Conservation (phyloP, 257 asterid species). For the Ocimum tenuiflorum region DNA sequence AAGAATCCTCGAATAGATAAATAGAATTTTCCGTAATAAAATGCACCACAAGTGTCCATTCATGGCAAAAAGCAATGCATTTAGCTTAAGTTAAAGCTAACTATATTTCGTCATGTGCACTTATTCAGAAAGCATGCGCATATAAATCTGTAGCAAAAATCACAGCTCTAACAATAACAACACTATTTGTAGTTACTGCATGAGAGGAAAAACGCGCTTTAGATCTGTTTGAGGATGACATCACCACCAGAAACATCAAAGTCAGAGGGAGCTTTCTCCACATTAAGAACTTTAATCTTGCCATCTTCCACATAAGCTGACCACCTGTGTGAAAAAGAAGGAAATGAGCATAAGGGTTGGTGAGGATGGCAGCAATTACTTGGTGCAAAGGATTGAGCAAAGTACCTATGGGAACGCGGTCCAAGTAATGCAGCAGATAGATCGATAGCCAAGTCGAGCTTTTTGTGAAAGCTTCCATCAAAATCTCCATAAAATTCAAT, state of each 20-base stretch:
- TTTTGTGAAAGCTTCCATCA: conserved; percentile 92
- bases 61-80: too few relatives aligned
- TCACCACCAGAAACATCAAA: conserved; percentile 87
- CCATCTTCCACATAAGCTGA: conserved; percentile 92
- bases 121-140: not conserved
- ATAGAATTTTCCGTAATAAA: too few relatives aligned
- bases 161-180: too few relatives aligned
- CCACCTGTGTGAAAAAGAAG: conserved; percentile 48
- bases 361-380: not conserved
- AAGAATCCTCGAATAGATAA: too few relatives aligned
- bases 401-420: conserved; percentile 78
- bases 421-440: conserved; percentile 84
- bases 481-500: conserved; percentile 95
- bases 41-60: too few relatives aligned
- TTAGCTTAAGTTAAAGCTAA: too few relatives aligned
- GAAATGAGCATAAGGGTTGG: not conserved
- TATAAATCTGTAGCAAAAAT: not conserved
- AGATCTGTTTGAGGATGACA: conserved; percentile 70
- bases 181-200: not conserved
- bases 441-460: conserved; percentile 66
- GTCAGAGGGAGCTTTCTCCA: conserved; percentile 81
- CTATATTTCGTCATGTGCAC: not conserved
- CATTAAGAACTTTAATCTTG: conserved; percentile 63
- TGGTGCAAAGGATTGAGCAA: not conserved
- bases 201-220: not conserved